Base-by-base conservation (phyloP, 2,329 filamentous ascomycete species). In the Fusarium papillatum region DNA sequence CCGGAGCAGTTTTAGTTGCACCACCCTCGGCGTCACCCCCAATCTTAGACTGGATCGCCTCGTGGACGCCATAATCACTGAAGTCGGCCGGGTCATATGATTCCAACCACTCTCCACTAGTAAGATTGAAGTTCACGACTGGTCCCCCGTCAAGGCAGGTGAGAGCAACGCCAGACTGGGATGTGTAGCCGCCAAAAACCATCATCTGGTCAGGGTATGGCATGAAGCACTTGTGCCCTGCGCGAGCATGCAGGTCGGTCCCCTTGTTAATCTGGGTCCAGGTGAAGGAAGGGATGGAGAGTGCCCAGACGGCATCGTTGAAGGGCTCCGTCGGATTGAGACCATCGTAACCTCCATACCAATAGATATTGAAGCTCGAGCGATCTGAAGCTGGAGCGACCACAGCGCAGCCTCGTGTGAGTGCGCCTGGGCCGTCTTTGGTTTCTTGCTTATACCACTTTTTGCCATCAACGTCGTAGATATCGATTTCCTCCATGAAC, bases 141-240 rank as follows among this genome's bases (percentile, higher is more conserved):
- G 89, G 85, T 8, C 85, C 83, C n/a, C 87, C 86, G 1, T 86
- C 83, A 2, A 94, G 81, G 69, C 91, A 94, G 0, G 71, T 73
- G 0, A 80, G 68, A 0, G 59, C 50, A 1, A 7, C 34, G 2
- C 83, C 85, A 2, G 79, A 22, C 2, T 78, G 48, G 7, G 87
- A 53, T 1, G 84, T 83, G 74, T 91, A 93, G 14, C 95, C 95
- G 31, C 95, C 95, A 17, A 96, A 87, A 10, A 93, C 88, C 73
- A 97, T 87, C 92, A 97, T 95, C 82, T 96, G 95, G 69, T 93
- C 92, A 19, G 95, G 93, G 84, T 95, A 96, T 1, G 90, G 90
- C 78, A 90, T 90, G 76, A 95, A 91, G 83, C 95, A 97, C 43
- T 92, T 91, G 81, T 96, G 94, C 0, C 94, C 94, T 2, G 92